Evolutionary conservation across 164 flowering plant genomes (phyloP), one percentile per base, ranked within the genome.

Genomic region (Echeveria elegans): DNA sequence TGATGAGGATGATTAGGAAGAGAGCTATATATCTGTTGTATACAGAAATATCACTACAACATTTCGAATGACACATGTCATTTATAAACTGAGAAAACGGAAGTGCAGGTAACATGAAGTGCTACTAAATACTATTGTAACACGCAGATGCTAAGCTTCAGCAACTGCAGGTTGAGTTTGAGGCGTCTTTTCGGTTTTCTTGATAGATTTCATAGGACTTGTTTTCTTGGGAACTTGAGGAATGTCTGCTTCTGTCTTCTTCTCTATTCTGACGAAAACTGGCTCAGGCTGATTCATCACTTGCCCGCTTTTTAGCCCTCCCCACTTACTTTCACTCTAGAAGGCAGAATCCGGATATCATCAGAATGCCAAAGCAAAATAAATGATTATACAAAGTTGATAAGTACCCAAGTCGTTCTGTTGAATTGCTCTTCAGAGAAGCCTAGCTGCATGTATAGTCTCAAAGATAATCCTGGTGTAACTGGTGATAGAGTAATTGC

Each of bases 371-470:
- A 45, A 60, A 32, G 34, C 31, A 4, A 16, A 50, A 29, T 12
- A 40, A 53, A 31, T 29, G 40, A 0, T 15, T 23, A 37, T 23
- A 11, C 6, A 19, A 32, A 45, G 68, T 29, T 66, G 31, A 72
- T 69, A 73, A 66, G 83, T 48, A 93, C 97, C 98, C 97, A 93
- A 62, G 88, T 82, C 5, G 67, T 62, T 41, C 80, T 71, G 34
- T 81, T 71, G 69, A 86, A 93, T 65, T 89, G 86, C 23, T 88
- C 88, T 56, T 75, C 75, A 7, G 98, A 80, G 78, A 73, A 90
- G 73, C 96, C 96, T 66, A 93, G 98, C 77, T 93, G 98, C 48
- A 72, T 70, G 75, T 88, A 90, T 74, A 93, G 87, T 77, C 83
- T 81, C 77, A 74, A 75, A 72, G 85, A 76, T 70, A 93, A 78